Evolutionary conservation across 73 alveolate species (phyloP).

Genomic region (Urostyla sp.): DNA sequence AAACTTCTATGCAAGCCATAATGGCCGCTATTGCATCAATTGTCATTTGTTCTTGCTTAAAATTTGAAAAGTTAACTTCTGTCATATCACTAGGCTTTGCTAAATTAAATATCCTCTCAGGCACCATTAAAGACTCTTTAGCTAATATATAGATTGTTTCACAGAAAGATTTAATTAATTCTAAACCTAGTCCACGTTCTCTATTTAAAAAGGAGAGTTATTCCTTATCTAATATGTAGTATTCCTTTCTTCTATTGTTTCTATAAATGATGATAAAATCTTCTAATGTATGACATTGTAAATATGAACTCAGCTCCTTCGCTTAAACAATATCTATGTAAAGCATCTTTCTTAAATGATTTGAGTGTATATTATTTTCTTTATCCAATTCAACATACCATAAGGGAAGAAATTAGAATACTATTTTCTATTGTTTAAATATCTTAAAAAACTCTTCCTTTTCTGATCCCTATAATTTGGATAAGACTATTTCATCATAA

Average conservation of each 20-base stretch:
- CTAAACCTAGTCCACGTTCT: constrained; percentile 16
- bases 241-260: constrained; percentile 52
- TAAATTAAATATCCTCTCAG: constrained; percentile 28
- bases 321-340: constrained; percentile 18
- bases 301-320: neutral
- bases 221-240: constrained; percentile 32
- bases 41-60: constrained; percentile 3
- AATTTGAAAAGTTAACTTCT: constrained; percentile 38
- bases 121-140: constrained; percentile 58
- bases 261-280: constrained; percentile 50
- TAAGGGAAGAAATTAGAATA: constrained; percentile 37
- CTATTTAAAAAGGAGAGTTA: constrained; percentile 18
- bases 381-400: constrained; percentile 10
- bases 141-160: constrained; percentile 4
- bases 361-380: neutral
- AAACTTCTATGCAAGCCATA: constrained; percentile 19
- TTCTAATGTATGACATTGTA: constrained; percentile 15
- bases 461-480: neutral
- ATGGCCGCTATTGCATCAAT: constrained; percentile 27
- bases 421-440: constrained; percentile 21
- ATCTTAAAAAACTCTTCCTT: neutral
- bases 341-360: constrained; percentile 7
- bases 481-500: constrained; percentile 35
- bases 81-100: constrained; percentile 39
- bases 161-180: constrained; percentile 20